phyloP scores from a whole-genome alignment of 768 basidiomycete species.

The Boletales sp. region DNA sequence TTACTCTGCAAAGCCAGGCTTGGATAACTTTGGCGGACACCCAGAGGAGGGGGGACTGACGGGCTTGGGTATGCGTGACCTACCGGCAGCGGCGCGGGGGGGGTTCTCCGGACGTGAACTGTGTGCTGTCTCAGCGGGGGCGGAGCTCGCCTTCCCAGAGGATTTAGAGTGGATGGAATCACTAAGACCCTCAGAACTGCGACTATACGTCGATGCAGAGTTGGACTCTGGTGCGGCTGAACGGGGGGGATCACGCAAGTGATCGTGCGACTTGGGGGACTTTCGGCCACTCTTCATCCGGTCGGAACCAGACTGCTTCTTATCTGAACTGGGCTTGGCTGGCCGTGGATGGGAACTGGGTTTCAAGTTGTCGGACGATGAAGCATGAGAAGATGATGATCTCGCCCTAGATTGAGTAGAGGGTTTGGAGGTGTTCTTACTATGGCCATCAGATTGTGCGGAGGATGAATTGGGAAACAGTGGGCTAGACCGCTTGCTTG shows the following conservation, averaged over 20 bases:
- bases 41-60: conserved; percentile 28
- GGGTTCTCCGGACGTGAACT: conserved; percentile 10
- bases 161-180: conserved; percentile 12
- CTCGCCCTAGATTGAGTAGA: conserved; percentile 8
- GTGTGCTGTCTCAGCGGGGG: conserved; percentile 2
- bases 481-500: conserved; percentile 19
- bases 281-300: conserved; percentile 17
- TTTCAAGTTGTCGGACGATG: conserved; percentile 9
- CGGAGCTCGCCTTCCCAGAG: conserved; percentile 7
- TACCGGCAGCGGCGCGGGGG: conserved; percentile 11
- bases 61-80: conserved; percentile 20
- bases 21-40: conserved; percentile 19
- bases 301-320: conserved; percentile 14
- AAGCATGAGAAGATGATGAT: conserved; percentile 11
- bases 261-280: conserved; percentile 21
- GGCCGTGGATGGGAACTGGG: conserved; percentile 13
- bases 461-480: conserved; percentile 11
- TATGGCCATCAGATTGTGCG: conserved; percentile 10
- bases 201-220: conserved; percentile 11
- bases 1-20: conserved; percentile 28
- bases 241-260: conserved; percentile 16
- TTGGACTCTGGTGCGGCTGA: conserved; percentile 10
- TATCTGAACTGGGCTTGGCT: conserved; percentile 11
- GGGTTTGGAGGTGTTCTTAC: conserved; percentile 8
- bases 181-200: conserved; percentile 7